Conservation (phyloP, 1,284 basidiomycete species). For the Sanghuangporus sanghuang region DNA sequence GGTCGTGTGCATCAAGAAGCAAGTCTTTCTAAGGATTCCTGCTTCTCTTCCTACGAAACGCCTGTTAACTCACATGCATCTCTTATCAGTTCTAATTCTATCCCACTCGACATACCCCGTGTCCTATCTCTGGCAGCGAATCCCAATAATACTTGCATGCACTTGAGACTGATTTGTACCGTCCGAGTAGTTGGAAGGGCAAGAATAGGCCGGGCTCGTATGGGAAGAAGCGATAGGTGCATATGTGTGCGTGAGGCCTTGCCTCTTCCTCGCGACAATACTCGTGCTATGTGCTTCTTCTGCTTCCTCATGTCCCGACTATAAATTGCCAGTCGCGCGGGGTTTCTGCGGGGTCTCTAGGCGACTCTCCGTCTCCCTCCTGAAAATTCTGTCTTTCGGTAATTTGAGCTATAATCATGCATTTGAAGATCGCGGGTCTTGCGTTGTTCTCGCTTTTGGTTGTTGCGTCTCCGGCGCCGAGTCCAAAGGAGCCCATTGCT, state of each 20-base stretch:
- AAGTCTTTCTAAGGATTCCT: neutral
- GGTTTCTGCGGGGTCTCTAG: neutral
- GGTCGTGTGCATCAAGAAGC: neutral
- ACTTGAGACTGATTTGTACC: neutral
- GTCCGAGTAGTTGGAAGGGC: no score
- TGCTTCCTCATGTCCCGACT: neutral
- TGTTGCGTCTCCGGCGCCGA: conserved; percentile 6
- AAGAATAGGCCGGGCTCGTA: no score
- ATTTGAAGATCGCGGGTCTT: conserved; percentile 13
- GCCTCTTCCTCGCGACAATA: neutral
- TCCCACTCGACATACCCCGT: neutral
- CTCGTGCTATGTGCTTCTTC: neutral
- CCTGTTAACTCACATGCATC: neutral
- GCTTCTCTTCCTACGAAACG: neutral
- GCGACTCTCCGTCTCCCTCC: neutral
- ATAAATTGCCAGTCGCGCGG: neutral
- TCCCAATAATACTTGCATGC: neutral
- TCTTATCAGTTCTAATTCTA: neutral
- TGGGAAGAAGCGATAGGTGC: neutral
- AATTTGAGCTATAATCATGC: conserved; percentile 5
- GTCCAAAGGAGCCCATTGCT: neutral
- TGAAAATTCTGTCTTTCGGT: no score
- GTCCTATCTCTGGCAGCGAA: neutral
- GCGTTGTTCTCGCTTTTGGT: conserved; percentile 9
- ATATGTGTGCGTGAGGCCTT: no score